Conservation (phyloP, 768 basidiomycete species). For the Leccinum barrowsii region DNA sequence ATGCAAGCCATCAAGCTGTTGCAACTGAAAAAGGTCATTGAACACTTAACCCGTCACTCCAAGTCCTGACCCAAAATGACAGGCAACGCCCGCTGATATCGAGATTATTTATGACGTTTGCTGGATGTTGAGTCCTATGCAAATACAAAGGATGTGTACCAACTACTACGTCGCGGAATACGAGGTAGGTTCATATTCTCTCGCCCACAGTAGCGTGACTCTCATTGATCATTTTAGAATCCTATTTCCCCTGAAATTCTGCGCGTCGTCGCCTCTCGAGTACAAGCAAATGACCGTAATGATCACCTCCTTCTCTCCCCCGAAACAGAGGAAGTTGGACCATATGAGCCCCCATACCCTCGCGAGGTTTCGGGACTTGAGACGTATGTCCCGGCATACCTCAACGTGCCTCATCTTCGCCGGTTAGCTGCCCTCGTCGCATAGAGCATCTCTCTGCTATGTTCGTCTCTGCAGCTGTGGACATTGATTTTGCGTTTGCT, state of each 20-base stretch:
- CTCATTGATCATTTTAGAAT: conserved; percentile 47
- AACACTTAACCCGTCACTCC: not conserved
- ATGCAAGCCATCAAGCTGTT: conserved; percentile 99
- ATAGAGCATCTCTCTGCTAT: conserved; percentile 32
- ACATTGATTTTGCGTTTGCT: conserved; percentile 14
- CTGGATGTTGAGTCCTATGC: conserved; percentile 99
- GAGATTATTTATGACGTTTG: conserved; percentile 99
- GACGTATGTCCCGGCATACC: conserved; percentile 91
- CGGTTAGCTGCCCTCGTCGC: conserved; percentile 84
- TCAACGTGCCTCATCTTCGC: conserved; percentile 85
- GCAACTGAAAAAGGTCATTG: conserved; percentile 89
- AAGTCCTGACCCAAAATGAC: conserved; percentile 4
- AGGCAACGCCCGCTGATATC: conserved; percentile 93
- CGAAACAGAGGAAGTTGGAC: conserved; percentile 95
- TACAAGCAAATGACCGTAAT: conserved; percentile 93
- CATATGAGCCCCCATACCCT: conserved; percentile 90
- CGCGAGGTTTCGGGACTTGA: conserved; percentile 95
- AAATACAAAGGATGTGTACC: conserved; percentile 98
- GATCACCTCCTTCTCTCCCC: conserved; percentile 95
- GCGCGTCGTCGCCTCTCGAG: conserved; percentile 92
- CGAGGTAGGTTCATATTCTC: conserved; percentile 55
- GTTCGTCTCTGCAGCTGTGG: not conserved
- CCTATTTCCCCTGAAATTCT: conserved; percentile 97
- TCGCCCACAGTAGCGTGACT: not conserved
- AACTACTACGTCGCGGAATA: conserved; percentile 99